phyloP scores from a whole-genome alignment of 1,284 basidiomycete species.

The Laetiporus sulphureus region DNA sequence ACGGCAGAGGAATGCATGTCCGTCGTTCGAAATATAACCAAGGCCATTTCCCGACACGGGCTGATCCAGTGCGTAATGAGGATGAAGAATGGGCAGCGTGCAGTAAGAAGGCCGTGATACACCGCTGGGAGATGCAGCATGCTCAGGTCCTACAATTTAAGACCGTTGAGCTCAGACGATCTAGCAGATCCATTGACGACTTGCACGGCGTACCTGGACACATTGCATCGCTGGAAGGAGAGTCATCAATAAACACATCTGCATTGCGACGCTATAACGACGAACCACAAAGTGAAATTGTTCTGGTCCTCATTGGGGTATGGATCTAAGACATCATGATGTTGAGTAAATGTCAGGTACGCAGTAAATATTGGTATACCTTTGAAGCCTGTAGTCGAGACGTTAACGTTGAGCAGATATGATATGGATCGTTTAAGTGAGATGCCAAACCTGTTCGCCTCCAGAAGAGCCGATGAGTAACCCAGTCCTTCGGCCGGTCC shows the following conservation, averaged over 20 bases:
- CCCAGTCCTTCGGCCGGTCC: constrained; percentile 40
- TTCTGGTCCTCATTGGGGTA: constrained; percentile 49
- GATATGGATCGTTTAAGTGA: too few relatives aligned
- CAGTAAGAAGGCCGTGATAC: constrained; percentile 49
- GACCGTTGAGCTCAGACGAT: not conserved
- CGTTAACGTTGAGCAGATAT: too few relatives aligned
- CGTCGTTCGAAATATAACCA: constrained; percentile 51
- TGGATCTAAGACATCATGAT: constrained; percentile 33
- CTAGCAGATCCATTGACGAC: not conserved
- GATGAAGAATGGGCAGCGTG: constrained; percentile 47
- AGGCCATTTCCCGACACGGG: constrained; percentile 20
- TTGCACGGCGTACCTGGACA: constrained; percentile 35
- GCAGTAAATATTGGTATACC: constrained; percentile 7
- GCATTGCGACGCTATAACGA: not conserved
- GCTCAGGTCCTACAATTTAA: constrained; percentile 38
- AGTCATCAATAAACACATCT: not conserved
- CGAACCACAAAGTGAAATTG: constrained; percentile 52
- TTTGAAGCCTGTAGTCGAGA: constrained; percentile 30
- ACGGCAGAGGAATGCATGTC: constrained; percentile 46
- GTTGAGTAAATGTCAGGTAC: not conserved
- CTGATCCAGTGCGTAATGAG: constrained; percentile 26
- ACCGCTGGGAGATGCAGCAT: constrained; percentile 31
- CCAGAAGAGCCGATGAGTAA: constrained; percentile 54
- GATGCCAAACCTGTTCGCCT: constrained; percentile 43
- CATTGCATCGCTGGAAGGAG: constrained; percentile 44